Base-by-base conservation (phyloP, 345 rosid genomes). In the Linum tenue region DNA sequence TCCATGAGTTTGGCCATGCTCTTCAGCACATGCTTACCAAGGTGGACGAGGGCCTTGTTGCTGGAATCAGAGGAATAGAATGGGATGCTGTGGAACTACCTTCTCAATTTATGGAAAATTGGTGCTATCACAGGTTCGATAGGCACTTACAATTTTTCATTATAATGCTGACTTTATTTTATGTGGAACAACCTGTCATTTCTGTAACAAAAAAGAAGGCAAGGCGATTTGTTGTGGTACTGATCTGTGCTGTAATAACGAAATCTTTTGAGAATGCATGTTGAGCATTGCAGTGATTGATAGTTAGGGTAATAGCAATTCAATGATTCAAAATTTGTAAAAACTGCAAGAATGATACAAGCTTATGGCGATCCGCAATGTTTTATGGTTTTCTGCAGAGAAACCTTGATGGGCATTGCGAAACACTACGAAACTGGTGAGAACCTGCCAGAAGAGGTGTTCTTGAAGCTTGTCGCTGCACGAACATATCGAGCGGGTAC, bases 81-180 rank as follows among this genome's bases (percentile, higher is more conserved):
- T 89, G 98, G 98, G 98, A 91, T 72, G 98, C 98, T 31, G 88
- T 89, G 73, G 98, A 91, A 74, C 77, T 91, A 71, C 95, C 96
- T 50, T 91, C 98, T 12, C 98, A 91, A 59, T 91, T 91, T 76
- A 91, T 92, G 98, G 96, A 91, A 81, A 91, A 91, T 65, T 91
- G 98, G 98, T 91, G 98, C 77, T 91, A 89, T 80, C 98, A 89
- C 72, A 86, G 92, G 98, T 91, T 57, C 3, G 60, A 31, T 57
- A 3, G 14, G 37, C 60, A 37, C 60, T 57, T 57, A 17, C 37
- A 2, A 4, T 22, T 16, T 57, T 57, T 10, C 22, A 48, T 9
- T 48, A 15, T 6, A 9, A 9, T 12, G 9, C 14, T 48, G 14
- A 48, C 53, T 48, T 3, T 12, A 48, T 48, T 48, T 4, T 8